A percentile compares a stretch with the other conserved stretches of the same genome.
Conservation (phyloP, 2,329 filamentous ascomycete species). For the Aspergillus hortae region DNA sequence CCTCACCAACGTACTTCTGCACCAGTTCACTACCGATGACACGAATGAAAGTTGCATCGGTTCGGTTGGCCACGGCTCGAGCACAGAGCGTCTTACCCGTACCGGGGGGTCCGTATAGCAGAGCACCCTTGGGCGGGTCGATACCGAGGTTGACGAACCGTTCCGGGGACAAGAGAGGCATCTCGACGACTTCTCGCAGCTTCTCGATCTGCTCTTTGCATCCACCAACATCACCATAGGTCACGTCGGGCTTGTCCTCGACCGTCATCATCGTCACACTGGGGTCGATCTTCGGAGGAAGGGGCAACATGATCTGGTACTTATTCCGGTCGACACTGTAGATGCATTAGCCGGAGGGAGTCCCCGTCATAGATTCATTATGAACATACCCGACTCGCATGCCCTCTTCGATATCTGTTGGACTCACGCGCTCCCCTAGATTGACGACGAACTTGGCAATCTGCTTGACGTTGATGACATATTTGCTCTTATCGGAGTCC, state of each 20-base stretch:
- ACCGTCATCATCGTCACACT: slow-evolving; percentile 99
- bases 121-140: slow-evolving; percentile 93
- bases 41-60: slow-evolving; percentile 96
- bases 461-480: slow-evolving; percentile 99
- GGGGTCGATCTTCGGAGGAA: slow-evolving; percentile 97
- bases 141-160: slow-evolving; percentile 98
- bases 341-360: background rate
- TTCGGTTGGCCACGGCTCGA: slow-evolving; percentile 93
- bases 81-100: slow-evolving; percentile 99
- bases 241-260: slow-evolving; percentile 98
- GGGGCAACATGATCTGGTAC: slow-evolving; percentile 94
- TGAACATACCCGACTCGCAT: slow-evolving; percentile 80
- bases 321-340: slow-evolving; percentile 88
- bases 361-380: background rate
- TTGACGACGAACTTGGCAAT: slow-evolving; percentile 99
- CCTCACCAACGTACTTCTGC: slow-evolving; percentile 98
- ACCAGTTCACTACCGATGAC: slow-evolving; percentile 97
- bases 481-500: slow-evolving; percentile 97
- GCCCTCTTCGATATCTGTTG: slow-evolving; percentile 98
- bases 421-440: slow-evolving; percentile 91
- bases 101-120: slow-evolving; percentile 93
- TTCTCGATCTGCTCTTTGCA: slow-evolving; percentile 99
- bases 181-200: slow-evolving; percentile 95
- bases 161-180: slow-evolving; percentile 93
- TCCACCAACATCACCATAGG: slow-evolving; percentile 96